Evolutionary conservation across 2,329 filamentous ascomycete genomes (phyloP), one percentile per base, ranked within the genome.

Genomic region (Coniochaeta sp.): DNA sequence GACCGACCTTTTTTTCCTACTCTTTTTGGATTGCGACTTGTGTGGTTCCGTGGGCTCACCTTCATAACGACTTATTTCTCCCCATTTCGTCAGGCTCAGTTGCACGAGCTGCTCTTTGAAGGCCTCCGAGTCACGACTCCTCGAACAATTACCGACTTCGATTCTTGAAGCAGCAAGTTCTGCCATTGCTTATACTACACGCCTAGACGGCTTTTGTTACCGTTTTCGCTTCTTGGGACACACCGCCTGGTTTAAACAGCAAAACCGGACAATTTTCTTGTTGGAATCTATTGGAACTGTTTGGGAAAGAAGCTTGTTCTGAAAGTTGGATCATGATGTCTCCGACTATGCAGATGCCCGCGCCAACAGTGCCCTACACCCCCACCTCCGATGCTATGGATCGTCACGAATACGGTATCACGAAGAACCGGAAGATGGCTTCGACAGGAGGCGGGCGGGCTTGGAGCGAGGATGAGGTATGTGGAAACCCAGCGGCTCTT

Each of bases 401-500:
- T 62, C 81, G 82, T 63, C 82, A 85, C 64, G 82, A 84, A 22
- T 84, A 82, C 67, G 80, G 84, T 59, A 77, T 87, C 70, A 76
- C 78, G 62, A 89, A 90, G 76, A 84, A 81, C 71, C 82, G 87
- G 63, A 90, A 89, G 77, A 76, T 82, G 63, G 82, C 85, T 24
- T 86, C 88, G 62, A 89, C 88, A 58, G 88, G 89, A 64, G 89
- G 89, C 66, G 89, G 89, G 67, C 82, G 90, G 72, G 89, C 89
- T 61, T 93, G 90, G 90, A 92, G 89, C 64, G 90, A 93, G 72
- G 89, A 92, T 73, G 90, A 93, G 86, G 89, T 91, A 79, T 67
- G 81, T 69, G 52, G 28, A 40, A 50, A 62, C 38, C 16, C 36
- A 57, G 43, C 12, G 8, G 38, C 38, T 19, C 38, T n/a, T 43